Evolutionary conservation across 2,329 filamentous ascomycete species (phyloP), one percentile per base, ranked within the genome.

Genomic region (Fusarium siculi): DNA sequence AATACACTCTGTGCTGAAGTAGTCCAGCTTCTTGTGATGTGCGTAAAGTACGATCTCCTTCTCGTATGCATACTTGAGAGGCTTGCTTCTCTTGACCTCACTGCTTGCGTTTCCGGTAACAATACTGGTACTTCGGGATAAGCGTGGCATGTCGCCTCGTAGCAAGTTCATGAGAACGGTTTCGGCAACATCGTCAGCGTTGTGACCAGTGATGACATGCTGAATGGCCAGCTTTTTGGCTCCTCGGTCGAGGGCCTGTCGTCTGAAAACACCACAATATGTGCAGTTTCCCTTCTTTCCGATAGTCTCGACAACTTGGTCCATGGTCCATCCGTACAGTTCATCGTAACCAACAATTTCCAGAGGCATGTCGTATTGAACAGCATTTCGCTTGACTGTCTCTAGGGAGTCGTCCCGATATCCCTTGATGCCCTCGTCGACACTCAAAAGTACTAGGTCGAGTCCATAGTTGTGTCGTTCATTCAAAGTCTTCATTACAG

Each of bases 241-340:
- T 23, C 96, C 96, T 14, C 96, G 91, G 81, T 99, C 96, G 39
- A 99, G 87, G 4, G 96, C 96, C 84, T 99, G 96, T 66, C 97
- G 89, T 60, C 96, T 88, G 80, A 99, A 99, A 23, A 99, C 96
- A 19, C 96, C 96, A 79, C 96, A 99, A 79, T 99, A 99, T 36
- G 97, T 99, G 87, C 96, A 99, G 82, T 99, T 99, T 36, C 96
- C 95, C 82, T 98, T 98, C 85, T 98, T 98, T 19, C 96, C 96
- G 56, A 99, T 93, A 53, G 96, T 94, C 78, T 95, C 93, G 8
- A 99, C 97, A 15, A 99, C 96, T 79, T 98, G 94, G 79, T 99
- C 96, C 96, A 99, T 99, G 2, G 95, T 98, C 96, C 96, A 99
- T 14, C 96, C 96, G 81, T 99, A 99, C 15, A 99, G 86, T 78